A percentile compares a stretch with the other conserved stretches of the same genome.
Conservation (phyloP, 768 basidiomycete species). For the Filobasidium wieringae region DNA sequence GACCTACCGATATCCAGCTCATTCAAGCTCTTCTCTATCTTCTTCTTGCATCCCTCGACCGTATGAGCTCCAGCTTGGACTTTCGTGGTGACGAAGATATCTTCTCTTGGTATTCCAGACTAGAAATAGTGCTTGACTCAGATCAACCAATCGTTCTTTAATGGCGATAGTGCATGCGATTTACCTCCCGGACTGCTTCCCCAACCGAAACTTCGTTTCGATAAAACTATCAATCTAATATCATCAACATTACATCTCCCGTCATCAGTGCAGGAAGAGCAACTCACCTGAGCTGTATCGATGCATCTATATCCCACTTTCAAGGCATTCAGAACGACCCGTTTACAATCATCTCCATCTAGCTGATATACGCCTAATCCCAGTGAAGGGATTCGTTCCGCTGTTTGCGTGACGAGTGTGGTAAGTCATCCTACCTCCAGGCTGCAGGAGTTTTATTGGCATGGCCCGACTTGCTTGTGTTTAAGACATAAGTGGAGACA, state of each 20-base stretch:
- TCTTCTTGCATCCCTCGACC: neutral
- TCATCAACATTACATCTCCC: neutral
- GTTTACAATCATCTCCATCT: conserved; percentile 1
- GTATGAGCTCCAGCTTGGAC: conserved; percentile 26
- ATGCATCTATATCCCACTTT: conserved; percentile 5
- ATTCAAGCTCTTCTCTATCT: conserved; percentile 2
- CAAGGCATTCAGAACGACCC: conserved; percentile 1
- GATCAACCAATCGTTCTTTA: conserved; percentile 45
- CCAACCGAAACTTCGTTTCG: conserved; percentile 5
- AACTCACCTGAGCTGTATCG: conserved; percentile 11
- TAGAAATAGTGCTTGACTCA: conserved; percentile 43
- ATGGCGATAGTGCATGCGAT: conserved; percentile 31
- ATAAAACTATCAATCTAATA: conserved; percentile 2
- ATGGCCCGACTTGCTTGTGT: too few species aligned
- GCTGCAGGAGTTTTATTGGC: too few species aligned
- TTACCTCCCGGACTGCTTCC: conserved; percentile 9
- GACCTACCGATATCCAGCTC: conserved; percentile 4
- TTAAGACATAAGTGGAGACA: too few species aligned
- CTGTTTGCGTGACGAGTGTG: too few species aligned
- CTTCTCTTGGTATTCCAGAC: conserved; percentile 41
- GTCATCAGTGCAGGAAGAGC: neutral
- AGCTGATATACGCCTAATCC: conserved; percentile 12
- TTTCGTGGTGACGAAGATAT: conserved; percentile 57
- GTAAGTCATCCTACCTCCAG: too few species aligned
- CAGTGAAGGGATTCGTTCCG: neutral